Base-by-base conservation (phyloP, 2,329 filamentous ascomycete species). In the Neonectria magnoliae region DNA sequence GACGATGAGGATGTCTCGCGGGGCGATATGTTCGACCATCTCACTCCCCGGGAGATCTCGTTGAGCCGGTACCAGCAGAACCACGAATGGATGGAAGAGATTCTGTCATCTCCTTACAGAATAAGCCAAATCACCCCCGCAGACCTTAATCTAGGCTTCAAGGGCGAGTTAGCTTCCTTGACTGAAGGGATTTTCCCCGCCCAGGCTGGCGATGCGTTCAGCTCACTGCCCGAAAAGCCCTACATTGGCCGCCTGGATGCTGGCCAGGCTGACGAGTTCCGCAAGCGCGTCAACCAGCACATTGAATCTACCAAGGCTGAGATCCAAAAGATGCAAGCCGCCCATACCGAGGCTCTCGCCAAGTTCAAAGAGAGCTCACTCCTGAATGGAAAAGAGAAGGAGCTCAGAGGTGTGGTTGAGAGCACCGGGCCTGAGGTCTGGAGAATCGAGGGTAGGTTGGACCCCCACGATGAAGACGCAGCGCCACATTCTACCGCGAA, bases 21-120 rank as follows among this genome's bases (percentile, higher is more conserved):
- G 20, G 94, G 94, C 29, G 96, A 99, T 77, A 86, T 94, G 76
- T 93, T 99, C 74, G 96, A 99, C 76, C 88, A 93, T 68, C 83
- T 98, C 67, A 95, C 93, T 0, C 94, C 94, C 3, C 88, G 94
- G 47, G 96, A 99, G 68, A 91, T 99, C 66, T 97, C 94, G 71
- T 84, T 93, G 65, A 88, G 90, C 68, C 88, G 96, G 60, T 99
- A 98, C 78, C 91, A 91, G 76, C 94, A 98, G 76, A 97, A 99
- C 73, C 95, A 99, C 74, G 93, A 97, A 78, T 98, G 95, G 96
- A 97, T 99, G 93, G 96, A 98, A 76, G 95, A 99, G 80, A 90
- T 99, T 29, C 87, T 98, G 58, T 93, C 92, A 1, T 98, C 95
- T 1, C 93, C 94, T 0, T 98, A 97, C 76, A 86, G 91, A 25